Conservation (phyloP, 352 stramenopile genomes). For the Phytopythium cucurbitacearum region DNA sequence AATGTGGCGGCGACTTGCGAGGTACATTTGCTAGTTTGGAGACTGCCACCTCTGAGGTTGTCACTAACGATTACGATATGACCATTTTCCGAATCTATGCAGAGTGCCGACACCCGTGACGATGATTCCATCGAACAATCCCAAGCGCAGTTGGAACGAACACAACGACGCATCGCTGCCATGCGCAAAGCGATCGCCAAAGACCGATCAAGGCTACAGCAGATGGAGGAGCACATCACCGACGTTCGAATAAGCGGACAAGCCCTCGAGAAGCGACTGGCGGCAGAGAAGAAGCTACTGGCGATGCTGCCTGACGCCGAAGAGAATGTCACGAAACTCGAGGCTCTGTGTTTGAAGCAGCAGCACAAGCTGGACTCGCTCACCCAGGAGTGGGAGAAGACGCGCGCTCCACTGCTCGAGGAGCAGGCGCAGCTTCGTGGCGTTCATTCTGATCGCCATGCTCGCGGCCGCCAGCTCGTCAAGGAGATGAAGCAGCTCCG, state of each 20-base stretch:
- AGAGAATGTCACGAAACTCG: constrained; percentile 64
- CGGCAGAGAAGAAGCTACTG: constrained; percentile 49
- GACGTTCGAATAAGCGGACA: constrained; percentile 22
- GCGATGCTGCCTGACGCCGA: constrained; percentile 58
- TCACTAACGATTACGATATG: too few relatives aligned
- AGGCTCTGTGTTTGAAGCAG: constrained; percentile 55
- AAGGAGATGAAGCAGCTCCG: constrained; percentile 61
- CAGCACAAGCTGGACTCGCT: constrained; percentile 48
- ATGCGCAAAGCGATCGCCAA: constrained; percentile 38
- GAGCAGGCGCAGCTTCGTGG: constrained; percentile 39
- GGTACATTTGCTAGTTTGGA: too few relatives aligned
- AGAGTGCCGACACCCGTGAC: constrained; percentile 4
- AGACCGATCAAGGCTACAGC: constrained; percentile 20
- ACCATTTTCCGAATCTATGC: too few relatives aligned
- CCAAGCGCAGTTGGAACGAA: constrained; percentile 27
- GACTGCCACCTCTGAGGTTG: too few relatives aligned
- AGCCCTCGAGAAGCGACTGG: constrained; percentile 44
- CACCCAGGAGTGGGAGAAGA: constrained; percentile 42
- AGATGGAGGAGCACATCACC: constrained; percentile 26
- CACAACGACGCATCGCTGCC: constrained; percentile 25
- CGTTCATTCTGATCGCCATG: constrained; percentile 48
- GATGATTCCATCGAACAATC: constrained; percentile 23
- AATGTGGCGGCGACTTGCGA: too few relatives aligned
- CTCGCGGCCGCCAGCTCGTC: constrained; percentile 52
- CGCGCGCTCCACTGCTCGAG: constrained; percentile 36